Evolutionary conservation across 2,329 filamentous ascomycete species (phyloP), one percentile per base, ranked within the genome.

Genomic region (Colletotrichum noveboracense): DNA sequence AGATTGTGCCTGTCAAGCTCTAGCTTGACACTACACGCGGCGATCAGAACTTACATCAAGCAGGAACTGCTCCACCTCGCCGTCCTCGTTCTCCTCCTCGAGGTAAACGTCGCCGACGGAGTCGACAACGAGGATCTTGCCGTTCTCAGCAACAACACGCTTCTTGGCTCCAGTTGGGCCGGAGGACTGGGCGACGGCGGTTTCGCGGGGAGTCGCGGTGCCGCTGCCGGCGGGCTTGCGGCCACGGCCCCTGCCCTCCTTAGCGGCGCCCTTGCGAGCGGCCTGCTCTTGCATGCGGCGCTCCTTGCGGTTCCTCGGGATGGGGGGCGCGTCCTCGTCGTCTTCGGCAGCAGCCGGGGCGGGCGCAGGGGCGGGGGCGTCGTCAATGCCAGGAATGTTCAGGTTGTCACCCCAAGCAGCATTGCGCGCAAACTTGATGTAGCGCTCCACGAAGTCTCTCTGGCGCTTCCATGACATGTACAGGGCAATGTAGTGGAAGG

Each of bases 71-170:
- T 94, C 91, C 36, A 92, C 90, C 71, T 94, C 92, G 69, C 97
- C 97, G 28, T 98, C 95, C 79, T 96, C 96, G 67, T 95, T 95
- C 80, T 95, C 91, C 82, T 98, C 95, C 85, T 98, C 96, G n/a
- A 99, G 89, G 82, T 95, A 99, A 14, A 99, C 97, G 80, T 98
- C 96, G 32, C 97, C 97, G 12, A 94, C 88, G 1, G 95, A 95
- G 85, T 99, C 96, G 6, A 99, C 97, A 71, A 99, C 93, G 48
- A 99, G 88, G 1, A 98, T 90, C 88, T 98, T 99, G 79, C 97
- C 97, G 80, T 99, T 99, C 88, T 98, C 94, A 4, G 96, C 96
- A 30, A 96, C 92, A 18, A 98, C 95, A 43, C 95, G 91, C 89
- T 96, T 98, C 86, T 95, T 95, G 38, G 94, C 89, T 24, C 96